These are phyloP conservation scores for Dictyophora rubrovolvata DNA, from an alignment of 768 basidiomycete species.

Conservation along the genomic window DNA sequence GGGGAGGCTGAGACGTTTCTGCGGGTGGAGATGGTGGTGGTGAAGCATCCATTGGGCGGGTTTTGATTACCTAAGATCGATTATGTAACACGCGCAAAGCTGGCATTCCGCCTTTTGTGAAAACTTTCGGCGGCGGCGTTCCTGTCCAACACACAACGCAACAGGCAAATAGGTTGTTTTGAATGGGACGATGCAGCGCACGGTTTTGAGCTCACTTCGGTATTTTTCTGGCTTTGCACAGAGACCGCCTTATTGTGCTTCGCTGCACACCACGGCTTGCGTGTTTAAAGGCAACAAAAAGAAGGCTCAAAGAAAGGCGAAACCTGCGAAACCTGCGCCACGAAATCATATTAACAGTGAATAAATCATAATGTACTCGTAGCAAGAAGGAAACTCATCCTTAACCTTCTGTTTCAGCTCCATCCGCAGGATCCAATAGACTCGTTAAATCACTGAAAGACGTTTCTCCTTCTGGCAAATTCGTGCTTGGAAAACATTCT, in stretches of 20 bases:
- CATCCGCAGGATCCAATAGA: background rate
- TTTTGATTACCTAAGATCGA: background rate
- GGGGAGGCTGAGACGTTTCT: conserved; percentile 32
- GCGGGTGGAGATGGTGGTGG: conserved; percentile 28
- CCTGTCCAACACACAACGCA: too few species aligned
- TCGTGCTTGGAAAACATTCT: background rate
- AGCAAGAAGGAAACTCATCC: too few species aligned
- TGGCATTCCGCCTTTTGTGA: background rate
- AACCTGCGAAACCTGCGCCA: background rate
- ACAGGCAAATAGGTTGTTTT: too few species aligned
- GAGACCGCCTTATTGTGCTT: background rate
- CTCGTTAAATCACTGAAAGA: background rate
- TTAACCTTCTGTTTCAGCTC: background rate
- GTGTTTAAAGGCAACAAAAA: background rate
- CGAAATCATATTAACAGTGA: background rate
- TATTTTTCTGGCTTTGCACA: too few species aligned
- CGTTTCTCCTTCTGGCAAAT: background rate
- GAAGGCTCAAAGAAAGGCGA: background rate
- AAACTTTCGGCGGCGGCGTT: too few species aligned
- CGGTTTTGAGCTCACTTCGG: too few species aligned
- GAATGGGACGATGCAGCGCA: too few species aligned
- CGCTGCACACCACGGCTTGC: background rate
- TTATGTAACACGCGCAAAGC: conserved; percentile 1
- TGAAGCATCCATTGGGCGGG: background rate
- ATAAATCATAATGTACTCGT: background rate